A percentile compares a stretch with the other conserved stretches of the same genome.
Conservation (phyloP, 352 stramenopile species). For the Phytophthora agathidicida region DNA sequence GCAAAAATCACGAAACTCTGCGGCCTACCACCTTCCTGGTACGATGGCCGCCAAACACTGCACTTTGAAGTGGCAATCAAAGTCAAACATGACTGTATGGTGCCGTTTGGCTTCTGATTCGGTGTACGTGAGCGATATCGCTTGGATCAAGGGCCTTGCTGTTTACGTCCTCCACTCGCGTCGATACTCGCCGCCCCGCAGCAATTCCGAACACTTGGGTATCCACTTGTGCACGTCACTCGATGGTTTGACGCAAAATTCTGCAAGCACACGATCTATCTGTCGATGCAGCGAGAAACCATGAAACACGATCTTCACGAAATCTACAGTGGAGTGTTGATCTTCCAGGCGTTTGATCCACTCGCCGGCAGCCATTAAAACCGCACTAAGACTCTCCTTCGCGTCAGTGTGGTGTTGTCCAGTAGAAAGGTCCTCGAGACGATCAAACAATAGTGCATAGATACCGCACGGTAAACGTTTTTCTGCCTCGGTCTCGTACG, state of each 20-base stretch:
- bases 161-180: no score
- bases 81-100: no score
- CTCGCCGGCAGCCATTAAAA: neutral
- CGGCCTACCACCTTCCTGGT: no score
- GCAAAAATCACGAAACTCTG: no score
- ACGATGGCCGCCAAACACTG: no score
- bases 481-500: neutral
- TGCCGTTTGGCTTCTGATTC: no score
- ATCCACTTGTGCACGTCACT: neutral
- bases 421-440: neutral
- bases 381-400: neutral
- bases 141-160: no score
- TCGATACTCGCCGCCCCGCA: neutral
- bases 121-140: no score
- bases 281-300: conserved; percentile 9
- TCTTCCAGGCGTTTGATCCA: neutral
- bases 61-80: no score
- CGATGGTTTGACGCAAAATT: neutral
- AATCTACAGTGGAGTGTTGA: neutral
- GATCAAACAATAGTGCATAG: conserved; percentile 2
- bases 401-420: neutral
- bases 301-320: conserved; percentile 1
- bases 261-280: conserved; percentile 4
- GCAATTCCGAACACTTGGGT: neutral
- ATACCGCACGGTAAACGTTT: neutral